Evolutionary conservation across 2,329 filamentous ascomycete genomes (phyloP).

Genomic region (Myriosclerotinia duriaeana): DNA sequence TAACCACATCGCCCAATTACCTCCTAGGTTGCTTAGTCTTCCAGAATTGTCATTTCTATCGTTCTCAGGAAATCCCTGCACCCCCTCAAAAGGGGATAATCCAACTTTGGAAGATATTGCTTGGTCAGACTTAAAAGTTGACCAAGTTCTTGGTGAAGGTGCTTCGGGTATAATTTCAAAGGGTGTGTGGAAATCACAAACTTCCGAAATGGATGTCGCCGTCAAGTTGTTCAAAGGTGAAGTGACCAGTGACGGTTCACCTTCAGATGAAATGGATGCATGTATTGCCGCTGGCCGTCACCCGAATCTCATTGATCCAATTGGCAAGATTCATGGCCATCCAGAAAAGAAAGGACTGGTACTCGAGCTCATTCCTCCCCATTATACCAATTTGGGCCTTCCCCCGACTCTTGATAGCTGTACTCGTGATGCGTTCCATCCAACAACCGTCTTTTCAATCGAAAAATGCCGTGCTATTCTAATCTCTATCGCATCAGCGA

Average conservation of each 20-base stretch:
- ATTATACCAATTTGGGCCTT: constrained; percentile 46
- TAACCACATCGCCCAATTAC: constrained; percentile 45
- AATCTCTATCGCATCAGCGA: constrained; percentile 45
- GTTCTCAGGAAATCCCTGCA: constrained; percentile 50
- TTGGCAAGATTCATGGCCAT: constrained; percentile 47
- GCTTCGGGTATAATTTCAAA: constrained; percentile 50
- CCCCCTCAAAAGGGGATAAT: constrained; percentile 34
- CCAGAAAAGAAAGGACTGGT: constrained; percentile 47
- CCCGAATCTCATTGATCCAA: constrained; percentile 47
- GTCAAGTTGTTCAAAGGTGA: constrained; percentile 52
- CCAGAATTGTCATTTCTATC: constrained; percentile 50
- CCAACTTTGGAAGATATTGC: constrained; percentile 43
- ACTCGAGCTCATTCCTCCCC: constrained; percentile 48
- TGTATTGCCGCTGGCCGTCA: constrained; percentile 49
- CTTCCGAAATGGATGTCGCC: constrained; percentile 44
- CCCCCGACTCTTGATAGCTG: constrained; percentile 49
- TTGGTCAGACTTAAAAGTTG: constrained; percentile 46
- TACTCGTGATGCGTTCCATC: constrained; percentile 47
- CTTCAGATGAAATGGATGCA: constrained; percentile 51
- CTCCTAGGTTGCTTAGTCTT: constrained; percentile 47
- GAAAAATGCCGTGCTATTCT: constrained; percentile 43
- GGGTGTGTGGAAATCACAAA: constrained; percentile 42
- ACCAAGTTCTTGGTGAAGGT: constrained; percentile 47
- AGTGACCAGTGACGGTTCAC: constrained; percentile 49
- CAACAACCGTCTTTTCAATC: constrained; percentile 38